Evolutionary conservation across 345 rosid genomes (phyloP), one percentile per base, ranked within the genome.

Genomic region (Schrenkiella parvula): DNA sequence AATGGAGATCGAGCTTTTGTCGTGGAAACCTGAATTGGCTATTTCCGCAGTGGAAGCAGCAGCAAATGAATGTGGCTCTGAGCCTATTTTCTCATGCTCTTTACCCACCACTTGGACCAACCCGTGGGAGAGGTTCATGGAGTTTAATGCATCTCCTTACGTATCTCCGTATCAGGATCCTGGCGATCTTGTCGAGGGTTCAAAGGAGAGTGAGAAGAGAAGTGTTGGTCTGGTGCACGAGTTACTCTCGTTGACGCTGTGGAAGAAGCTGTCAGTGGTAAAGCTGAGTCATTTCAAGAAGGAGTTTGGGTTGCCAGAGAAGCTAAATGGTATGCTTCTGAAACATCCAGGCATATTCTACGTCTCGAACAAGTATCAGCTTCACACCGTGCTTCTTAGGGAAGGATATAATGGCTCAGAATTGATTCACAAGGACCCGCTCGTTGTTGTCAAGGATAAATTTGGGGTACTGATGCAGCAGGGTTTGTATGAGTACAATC

Each of bases 391-490:
- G 70, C 85, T 93, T 7, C 90, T 93, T 15, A 82, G 91, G 72
- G 98, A 93, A 83, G 90, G 85, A 0, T 93, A 89, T 54, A 76
- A 80, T 38, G 92, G 97, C 15, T 80, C 91, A 1, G 92, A 91
- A 29, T 56, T 93, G 86, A 71, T 91, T 37, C 80, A 85, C 10
- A 91, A 86, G 71, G 91, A 93, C 80, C 91, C 95, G 10, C 86
- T 91, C 5, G 89, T 93, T 55, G 72, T 72, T 58, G 90, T 86
- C 52, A 93, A 93, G 95, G 89, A 87, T 71, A 91, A 86, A 72
- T 89, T 84, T 71, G 96, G 97, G 38, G 96, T 88, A 44, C 50
- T 93, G 82, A 88, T 93, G 97, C 89, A 88, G 72, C 96, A 89
- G 68, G 98, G 98, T 4, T 88, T 84, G 50, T 84, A 86, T 77